Percentiles rank a stretch among this genome's conserved stretches.
These are phyloP conservation scores for Podospora conica DNA, from an alignment of 495 filamentous ascomycete genomes.

Conservation along the genomic window DNA sequence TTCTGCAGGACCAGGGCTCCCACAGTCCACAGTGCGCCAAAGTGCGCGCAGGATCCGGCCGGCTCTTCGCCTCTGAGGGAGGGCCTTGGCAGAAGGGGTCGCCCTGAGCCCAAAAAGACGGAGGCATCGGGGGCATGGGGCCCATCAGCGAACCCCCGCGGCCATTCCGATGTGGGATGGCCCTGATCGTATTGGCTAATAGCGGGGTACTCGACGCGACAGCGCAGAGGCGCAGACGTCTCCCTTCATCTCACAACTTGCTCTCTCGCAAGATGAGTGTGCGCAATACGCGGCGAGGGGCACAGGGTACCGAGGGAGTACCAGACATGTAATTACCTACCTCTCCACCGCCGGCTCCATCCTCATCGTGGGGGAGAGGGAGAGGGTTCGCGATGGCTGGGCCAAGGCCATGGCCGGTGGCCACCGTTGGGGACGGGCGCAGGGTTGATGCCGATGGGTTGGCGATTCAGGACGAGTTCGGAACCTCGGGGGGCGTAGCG, in stretches of 20 bases:
- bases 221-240: conserved; percentile 22
- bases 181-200: conserved; percentile 10
- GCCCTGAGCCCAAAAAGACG: background rate
- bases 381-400: background rate
- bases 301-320: background rate
- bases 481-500: background rate
- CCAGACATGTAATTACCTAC: background rate
- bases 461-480: background rate
- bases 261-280: conserved; percentile 18
- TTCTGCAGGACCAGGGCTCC: conserved; percentile 19
- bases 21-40: background rate
- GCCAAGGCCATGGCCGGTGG: background rate
- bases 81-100: background rate
- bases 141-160: conserved; percentile 9
- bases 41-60: conserved; percentile 12
- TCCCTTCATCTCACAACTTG: conserved; percentile 6
- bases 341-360: background rate
- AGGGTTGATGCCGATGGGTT: background rate
- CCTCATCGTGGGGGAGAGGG: background rate
- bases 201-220: conserved; percentile 25
- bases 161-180: conserved; percentile 10
- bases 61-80: conserved; percentile 6
- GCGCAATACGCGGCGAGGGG: background rate
- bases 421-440: background rate
- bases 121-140: too few relatives aligned